These are phyloP conservation scores for Trichoderma afroharzianum DNA, from an alignment of 2,329 filamentous ascomycete genomes.

Conservation along the genomic window DNA sequence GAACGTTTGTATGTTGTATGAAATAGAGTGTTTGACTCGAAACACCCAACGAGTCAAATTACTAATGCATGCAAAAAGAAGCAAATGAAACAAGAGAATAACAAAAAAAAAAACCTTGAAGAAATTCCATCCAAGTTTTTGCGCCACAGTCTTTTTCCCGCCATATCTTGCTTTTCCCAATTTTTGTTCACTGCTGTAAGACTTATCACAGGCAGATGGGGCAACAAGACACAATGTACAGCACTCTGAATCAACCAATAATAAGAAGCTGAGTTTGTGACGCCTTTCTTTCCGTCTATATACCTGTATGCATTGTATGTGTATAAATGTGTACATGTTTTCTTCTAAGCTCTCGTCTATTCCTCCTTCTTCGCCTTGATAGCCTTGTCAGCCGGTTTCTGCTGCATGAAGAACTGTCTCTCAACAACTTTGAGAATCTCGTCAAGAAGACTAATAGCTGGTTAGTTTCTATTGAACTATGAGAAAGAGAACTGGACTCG, in stretches of 20 bases:
- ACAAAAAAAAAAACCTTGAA: background rate
- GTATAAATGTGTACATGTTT: slow-evolving; percentile 25
- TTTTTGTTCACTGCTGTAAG: background rate
- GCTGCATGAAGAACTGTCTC: slow-evolving; percentile 60
- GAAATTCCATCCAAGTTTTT: background rate
- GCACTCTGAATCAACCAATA: background rate
- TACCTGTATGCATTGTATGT: slow-evolving; percentile 29
- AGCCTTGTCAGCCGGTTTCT: slow-evolving; percentile 34
- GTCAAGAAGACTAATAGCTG: slow-evolving; percentile 63
- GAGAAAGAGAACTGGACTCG: background rate
- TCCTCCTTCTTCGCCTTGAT: slow-evolving; percentile 52
- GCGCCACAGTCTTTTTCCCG: background rate
- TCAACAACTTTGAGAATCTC: slow-evolving; percentile 79
- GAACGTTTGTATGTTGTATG: slow-evolving; percentile 17
- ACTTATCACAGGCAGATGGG: background rate
- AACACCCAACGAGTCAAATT: background rate
- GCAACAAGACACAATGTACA: background rate
- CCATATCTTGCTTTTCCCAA: background rate
- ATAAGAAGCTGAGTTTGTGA: background rate
- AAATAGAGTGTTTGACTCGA: slow-evolving; percentile 21
- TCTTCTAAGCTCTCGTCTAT: slow-evolving; percentile 33
- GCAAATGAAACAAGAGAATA: background rate
- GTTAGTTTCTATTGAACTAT: slow-evolving; percentile 22
- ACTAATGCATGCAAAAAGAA: background rate
- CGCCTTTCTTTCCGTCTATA: slow-evolving; percentile 10